Evolutionary conservation across 2,329 filamentous ascomycete species (phyloP), one percentile per base, ranked within the genome.

Genomic region (Claviceps cyperi): DNA sequence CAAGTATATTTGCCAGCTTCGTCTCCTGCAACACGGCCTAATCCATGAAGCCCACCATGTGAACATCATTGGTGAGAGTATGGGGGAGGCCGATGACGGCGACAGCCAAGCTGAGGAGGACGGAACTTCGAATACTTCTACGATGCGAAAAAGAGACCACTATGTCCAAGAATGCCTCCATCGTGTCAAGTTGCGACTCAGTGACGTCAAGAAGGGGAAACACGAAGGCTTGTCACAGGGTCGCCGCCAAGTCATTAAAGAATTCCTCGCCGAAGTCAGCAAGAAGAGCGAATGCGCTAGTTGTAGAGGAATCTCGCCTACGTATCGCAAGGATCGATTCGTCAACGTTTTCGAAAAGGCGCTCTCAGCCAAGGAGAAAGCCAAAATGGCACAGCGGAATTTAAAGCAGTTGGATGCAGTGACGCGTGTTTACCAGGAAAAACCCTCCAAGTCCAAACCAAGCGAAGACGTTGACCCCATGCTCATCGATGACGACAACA

Each of bases 331-430:
- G 64, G 91, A 98, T 60, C 78, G 84, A 43, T 92, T 81, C 59
- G 84, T 90, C 62, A 98, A 97, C 66, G 89, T 98, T 49, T 98
- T 97, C 66, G 83, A 91, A 62, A 92, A 86, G 62, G 73, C 84
- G 2, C 69, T 96, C 51, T 78, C 75, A 45, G 67, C 75, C 45
- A 94, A 94, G 64, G 81, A 92, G 37, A 80, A 81, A 62, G 76
- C 80, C 41, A 81, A 83, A 54, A 94, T 94, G 84, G 76, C 81
- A 3, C 80, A 85, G 53, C 72, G 71, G 45, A 74, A 72, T 47
- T 78, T 89, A 62, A 83, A 81, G 58, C 72, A 79, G 37, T 75
- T 76, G 48, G 86, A 92, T 61, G 83, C 86, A 3, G 72, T 94
- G 58, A 66, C 85, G 13, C 57, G 65, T 38, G 52, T 63, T 2